These are phyloP conservation scores for Aspergillus sp. DNA, from an alignment of 2,329 filamentous ascomycete species.

Conservation along the genomic window DNA sequence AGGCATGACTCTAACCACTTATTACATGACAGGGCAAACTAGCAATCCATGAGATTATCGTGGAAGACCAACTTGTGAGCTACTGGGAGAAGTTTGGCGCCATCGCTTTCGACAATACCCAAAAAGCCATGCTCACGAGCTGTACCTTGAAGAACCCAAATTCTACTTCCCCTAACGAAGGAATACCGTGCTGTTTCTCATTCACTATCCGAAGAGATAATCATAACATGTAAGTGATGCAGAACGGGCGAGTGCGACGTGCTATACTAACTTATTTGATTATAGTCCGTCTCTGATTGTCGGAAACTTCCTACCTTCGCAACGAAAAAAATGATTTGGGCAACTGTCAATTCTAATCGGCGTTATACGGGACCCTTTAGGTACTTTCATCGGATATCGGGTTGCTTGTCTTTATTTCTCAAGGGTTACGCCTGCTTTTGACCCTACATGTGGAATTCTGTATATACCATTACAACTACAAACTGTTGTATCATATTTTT, in stretches of 20 bases:
- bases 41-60: conserved; percentile 91
- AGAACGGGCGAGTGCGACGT: neutral
- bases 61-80: conserved; percentile 89
- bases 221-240: conserved; percentile 80
- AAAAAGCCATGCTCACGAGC: conserved; percentile 92
- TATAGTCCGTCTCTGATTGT: conserved; percentile 87
- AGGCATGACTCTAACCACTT: conserved; percentile 3
- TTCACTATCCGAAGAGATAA: conserved; percentile 94
- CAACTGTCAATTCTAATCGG: neutral
- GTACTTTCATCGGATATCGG: neutral
- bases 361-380: neutral
- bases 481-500: conserved; percentile 16
- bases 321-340: conserved; percentile 51
- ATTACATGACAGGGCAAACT: conserved; percentile 71
- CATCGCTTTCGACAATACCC: conserved; percentile 90
- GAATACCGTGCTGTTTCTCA: conserved; percentile 93
- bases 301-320: conserved; percentile 92
- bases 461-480: conserved; percentile 11
- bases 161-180: conserved; percentile 64
- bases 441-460: neutral
- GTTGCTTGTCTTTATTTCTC: neutral
- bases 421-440: neutral
- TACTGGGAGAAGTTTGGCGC: conserved; percentile 99
- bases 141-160: conserved; percentile 85
- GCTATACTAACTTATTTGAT: conserved; percentile 5